Evolutionary conservation across 2,329 filamentous ascomycete genomes (phyloP).

Genomic region (Xylariales sp.): DNA sequence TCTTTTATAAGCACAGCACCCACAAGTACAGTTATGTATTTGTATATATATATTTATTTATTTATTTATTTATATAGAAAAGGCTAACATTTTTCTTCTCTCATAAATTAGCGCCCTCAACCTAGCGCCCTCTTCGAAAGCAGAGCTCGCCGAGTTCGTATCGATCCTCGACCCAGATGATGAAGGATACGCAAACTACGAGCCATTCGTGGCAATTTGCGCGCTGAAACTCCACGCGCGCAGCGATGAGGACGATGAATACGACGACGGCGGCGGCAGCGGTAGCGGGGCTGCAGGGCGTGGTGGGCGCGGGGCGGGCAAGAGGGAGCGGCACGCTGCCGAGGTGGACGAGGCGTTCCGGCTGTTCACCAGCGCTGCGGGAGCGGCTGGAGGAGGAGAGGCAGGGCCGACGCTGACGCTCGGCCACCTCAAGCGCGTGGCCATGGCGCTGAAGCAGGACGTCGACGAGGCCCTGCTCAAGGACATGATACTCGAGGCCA

Average conservation of each 20-base stretch:
- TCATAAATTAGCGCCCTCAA: constrained; percentile 65
- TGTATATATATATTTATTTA: no score
- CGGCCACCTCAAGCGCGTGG: constrained; percentile 72
- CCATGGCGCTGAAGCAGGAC: constrained; percentile 76
- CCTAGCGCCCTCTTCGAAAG: constrained; percentile 58
- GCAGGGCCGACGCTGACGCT: constrained; percentile 64
- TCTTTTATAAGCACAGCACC: constrained; percentile 52
- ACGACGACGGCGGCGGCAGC: no score
- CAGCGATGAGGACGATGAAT: constrained; percentile 44
- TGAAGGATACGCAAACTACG: constrained; percentile 73
- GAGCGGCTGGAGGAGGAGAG: constrained; percentile 2
- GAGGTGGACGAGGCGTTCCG: constrained; percentile 80
- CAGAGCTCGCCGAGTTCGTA: constrained; percentile 72
- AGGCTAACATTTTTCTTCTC: constrained; percentile 4
- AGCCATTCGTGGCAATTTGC: constrained; percentile 80
- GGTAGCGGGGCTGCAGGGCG: no score
- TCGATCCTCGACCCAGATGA: constrained; percentile 78
- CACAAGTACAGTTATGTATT: no score
- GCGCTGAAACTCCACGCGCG: constrained; percentile 75
- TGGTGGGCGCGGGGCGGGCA: no score
- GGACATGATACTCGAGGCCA: constrained; percentile 95
- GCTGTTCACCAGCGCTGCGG: constrained; percentile 63
- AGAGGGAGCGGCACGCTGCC: no score
- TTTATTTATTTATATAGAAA: no score
- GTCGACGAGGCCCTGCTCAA: constrained; percentile 77